phyloP scores from a whole-genome alignment of 1,284 basidiomycete species.

The Lignosus rhinocerotis region DNA sequence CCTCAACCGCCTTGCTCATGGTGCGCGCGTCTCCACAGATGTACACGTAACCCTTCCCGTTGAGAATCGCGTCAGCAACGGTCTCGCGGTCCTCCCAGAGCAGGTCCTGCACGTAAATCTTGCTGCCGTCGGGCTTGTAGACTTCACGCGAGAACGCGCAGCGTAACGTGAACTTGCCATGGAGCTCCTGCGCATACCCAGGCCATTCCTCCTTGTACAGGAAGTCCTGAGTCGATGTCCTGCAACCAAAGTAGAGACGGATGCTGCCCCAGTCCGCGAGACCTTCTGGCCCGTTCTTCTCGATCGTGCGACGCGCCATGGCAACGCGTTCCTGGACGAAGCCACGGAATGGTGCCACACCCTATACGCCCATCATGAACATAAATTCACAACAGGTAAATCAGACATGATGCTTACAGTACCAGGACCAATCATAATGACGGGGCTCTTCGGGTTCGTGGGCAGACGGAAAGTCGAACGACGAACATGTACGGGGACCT shows the following conservation, averaged over 20 bases:
- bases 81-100: constrained; percentile 84
- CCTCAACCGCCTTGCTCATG: constrained; percentile 96
- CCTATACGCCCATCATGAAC: constrained; percentile 45
- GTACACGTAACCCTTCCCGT: constrained; percentile 93
- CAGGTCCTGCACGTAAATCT: constrained; percentile 97
- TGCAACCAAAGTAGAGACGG: constrained; percentile 95
- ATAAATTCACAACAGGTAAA: constrained; percentile 4
- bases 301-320: constrained; percentile 88
- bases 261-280: constrained; percentile 95
- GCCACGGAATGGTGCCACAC: constrained; percentile 97
- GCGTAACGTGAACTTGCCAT: constrained; percentile 89
- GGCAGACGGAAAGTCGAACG: constrained; percentile 96
- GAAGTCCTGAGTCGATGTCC: constrained; percentile 86
- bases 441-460: constrained; percentile 95
- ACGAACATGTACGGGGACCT: constrained; percentile 92
- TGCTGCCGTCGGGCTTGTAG: constrained; percentile 89
- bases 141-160: constrained; percentile 88
- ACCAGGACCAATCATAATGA: constrained; percentile 98
- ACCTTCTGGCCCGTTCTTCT: constrained; percentile 91
- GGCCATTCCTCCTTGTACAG: constrained; percentile 97
- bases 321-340: constrained; percentile 98
- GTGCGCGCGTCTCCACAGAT: constrained; percentile 96
- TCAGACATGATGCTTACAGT: constrained; percentile 63
- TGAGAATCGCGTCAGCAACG: constrained; percentile 86
- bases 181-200: constrained; percentile 81